phyloP scores from a whole-genome alignment of 345 rosid genomes.

The Euphorbia peplus region DNA sequence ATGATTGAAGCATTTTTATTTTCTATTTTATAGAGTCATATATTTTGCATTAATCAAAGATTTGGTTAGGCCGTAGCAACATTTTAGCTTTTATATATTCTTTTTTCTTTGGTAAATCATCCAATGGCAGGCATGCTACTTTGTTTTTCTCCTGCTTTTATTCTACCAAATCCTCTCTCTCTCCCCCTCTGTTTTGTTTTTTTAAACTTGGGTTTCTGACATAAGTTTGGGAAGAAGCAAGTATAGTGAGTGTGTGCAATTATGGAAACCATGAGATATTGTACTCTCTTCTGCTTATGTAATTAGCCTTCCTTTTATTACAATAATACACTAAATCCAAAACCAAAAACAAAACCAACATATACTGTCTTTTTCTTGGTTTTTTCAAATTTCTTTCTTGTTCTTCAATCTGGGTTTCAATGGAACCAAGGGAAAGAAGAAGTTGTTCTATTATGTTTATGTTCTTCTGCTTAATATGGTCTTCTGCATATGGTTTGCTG shows the following conservation, averaged over 20 bases:
- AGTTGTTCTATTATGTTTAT: conserved; percentile 28
- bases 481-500: conserved; percentile 52
- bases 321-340: conserved; percentile 17
- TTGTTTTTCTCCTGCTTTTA: conserved; percentile 11
- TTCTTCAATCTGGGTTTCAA: conserved; percentile 13
- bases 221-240: conserved; percentile 14
- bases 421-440: conserved; percentile 36
- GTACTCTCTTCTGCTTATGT: conserved; percentile 20
- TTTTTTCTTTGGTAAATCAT: conserved; percentile 39
- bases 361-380: conserved; percentile 20
- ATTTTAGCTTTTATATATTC: conserved; percentile 40
- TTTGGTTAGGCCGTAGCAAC: conserved; percentile 31
- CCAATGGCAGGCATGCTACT: conserved; percentile 49
- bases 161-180: conserved; percentile 16
- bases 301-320: conserved; percentile 9
- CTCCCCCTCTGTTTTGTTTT: conserved; percentile 21
- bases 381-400: conserved; percentile 4
- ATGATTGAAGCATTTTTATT: conserved; percentile 42
- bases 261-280: conserved; percentile 24
- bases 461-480: conserved; percentile 42
- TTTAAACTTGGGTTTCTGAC: conserved; percentile 32
- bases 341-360: conserved; percentile 21
- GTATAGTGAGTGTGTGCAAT: conserved; percentile 31
- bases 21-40: conserved; percentile 28
- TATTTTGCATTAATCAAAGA: conserved; percentile 38